phyloP scores from a whole-genome alignment of 2,329 filamentous ascomycete genomes.

The Phialophora verrucosa region DNA sequence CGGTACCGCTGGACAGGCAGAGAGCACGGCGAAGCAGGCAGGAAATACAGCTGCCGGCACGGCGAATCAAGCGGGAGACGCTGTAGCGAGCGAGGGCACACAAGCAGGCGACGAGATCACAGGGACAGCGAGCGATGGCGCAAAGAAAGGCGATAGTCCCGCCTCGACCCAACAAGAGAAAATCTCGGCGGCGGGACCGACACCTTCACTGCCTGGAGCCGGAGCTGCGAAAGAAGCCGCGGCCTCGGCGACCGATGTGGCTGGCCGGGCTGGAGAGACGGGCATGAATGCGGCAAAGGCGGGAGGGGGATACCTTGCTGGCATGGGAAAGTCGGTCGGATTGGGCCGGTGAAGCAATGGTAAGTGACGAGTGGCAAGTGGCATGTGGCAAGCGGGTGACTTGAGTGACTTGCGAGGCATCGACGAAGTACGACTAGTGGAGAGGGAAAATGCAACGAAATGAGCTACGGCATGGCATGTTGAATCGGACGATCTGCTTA shows the following conservation, averaged over 20 bases:
- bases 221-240: background rate
- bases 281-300: slow-evolving; percentile 16
- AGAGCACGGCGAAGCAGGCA: background rate
- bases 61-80: background rate
- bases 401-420: no score
- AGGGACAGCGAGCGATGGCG: background rate
- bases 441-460: no score
- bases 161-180: background rate
- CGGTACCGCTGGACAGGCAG: background rate
- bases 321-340: slow-evolving; percentile 20
- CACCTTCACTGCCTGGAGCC: slow-evolving; percentile 6
- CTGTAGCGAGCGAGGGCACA: background rate
- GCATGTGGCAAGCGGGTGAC: no score
- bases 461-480: no score
- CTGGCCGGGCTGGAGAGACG: slow-evolving; percentile 12
- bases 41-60: background rate
- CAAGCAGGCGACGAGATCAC: background rate
- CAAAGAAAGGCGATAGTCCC: background rate
- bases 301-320: slow-evolving; percentile 17
- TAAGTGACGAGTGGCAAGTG: no score
- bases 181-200: background rate
- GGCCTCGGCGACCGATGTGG: slow-evolving; percentile 5
- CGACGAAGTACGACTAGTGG: no score
- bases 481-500: no score
- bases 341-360: slow-evolving; percentile 7